A percentile compares a stretch with the other conserved stretches of the same genome.
These are phyloP conservation scores for Trichaptum fuscoviolaceum DNA, from an alignment of 768 basidiomycete genomes.

Conservation along the genomic window DNA sequence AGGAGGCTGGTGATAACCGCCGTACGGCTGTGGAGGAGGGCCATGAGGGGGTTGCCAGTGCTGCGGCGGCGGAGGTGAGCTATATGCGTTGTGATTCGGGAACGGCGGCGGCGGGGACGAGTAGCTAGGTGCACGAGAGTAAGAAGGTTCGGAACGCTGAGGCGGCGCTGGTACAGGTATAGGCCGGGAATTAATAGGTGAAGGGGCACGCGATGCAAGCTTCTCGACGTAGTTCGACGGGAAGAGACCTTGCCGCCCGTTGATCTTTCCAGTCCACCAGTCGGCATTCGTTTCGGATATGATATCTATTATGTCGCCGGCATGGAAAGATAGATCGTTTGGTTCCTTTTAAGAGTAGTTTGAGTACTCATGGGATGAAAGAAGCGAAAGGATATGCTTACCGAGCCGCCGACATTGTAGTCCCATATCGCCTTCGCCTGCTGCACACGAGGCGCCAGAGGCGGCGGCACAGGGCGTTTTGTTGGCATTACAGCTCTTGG, in stretches of 20 bases:
- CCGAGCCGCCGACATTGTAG: background rate
- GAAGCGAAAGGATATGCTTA: background rate
- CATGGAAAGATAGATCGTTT: constrained; percentile 73
- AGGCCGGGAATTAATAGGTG: constrained; percentile 5
- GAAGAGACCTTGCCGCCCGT: constrained; percentile 69
- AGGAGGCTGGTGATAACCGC: background rate
- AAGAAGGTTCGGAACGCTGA: background rate
- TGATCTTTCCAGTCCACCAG: constrained; percentile 77
- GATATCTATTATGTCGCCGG: constrained; percentile 76
- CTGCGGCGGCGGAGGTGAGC: background rate
- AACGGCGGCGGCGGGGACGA: background rate
- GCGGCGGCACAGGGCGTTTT: background rate
- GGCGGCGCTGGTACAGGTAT: constrained; percentile 4
- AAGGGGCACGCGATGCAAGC: constrained; percentile 24
- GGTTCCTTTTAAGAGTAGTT: constrained; percentile 43
- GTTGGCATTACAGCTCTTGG: background rate
- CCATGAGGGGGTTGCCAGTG: background rate
- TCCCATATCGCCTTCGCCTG: constrained; percentile 1
- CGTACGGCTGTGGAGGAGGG: background rate
- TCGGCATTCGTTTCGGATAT: constrained; percentile 76
- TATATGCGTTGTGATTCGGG: constrained; percentile 1
- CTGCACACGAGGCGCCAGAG: background rate
- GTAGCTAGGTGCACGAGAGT: background rate
- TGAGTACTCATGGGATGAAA: background rate
- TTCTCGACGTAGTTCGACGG: constrained; percentile 73